Conservation (phyloP, 805 yeast genomes). For the Kluyveromyces lactis region DNA sequence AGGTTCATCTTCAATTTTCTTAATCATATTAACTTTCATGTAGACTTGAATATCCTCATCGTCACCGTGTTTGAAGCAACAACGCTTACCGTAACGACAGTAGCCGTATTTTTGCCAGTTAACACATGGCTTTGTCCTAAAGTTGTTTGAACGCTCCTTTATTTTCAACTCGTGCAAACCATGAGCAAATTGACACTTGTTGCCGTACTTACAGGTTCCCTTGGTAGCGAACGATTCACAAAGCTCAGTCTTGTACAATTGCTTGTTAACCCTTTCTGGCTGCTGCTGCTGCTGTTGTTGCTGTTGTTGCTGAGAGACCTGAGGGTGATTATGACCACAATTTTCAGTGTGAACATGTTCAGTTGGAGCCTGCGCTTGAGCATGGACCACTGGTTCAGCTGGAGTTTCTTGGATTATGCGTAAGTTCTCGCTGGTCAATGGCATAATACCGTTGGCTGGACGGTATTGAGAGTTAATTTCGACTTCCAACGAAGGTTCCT, state of each 20-base stretch:
- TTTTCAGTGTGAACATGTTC: constrained; percentile 4
- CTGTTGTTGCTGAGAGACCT: constrained; percentile 1
- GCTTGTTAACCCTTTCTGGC: constrained; percentile 39
- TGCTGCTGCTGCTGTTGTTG: constrained; percentile 3
- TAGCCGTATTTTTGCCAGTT: constrained; percentile 78
- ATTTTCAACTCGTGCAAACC: constrained; percentile 69
- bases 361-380: not conserved
- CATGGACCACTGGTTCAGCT: not conserved
- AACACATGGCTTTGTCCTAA: constrained; percentile 86
- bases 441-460: constrained; percentile 16
- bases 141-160: constrained; percentile 62
- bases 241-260: constrained; percentile 81
- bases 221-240: constrained; percentile 69
- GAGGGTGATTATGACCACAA: not conserved
- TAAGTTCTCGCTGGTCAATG: constrained; percentile 26
- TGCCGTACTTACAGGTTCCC: constrained; percentile 77
- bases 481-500: constrained; percentile 18
- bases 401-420: constrained; percentile 7
- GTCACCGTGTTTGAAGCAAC: constrained; percentile 80
- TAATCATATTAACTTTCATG: constrained; percentile 17
- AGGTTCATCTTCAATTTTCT: not conserved
- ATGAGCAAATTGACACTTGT: constrained; percentile 92
- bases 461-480: constrained; percentile 20
- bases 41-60: constrained; percentile 26
- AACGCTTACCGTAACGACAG: constrained; percentile 84